Conservation (phyloP, 176 grass and related monocot species). For the Melocanna baccifera region DNA sequence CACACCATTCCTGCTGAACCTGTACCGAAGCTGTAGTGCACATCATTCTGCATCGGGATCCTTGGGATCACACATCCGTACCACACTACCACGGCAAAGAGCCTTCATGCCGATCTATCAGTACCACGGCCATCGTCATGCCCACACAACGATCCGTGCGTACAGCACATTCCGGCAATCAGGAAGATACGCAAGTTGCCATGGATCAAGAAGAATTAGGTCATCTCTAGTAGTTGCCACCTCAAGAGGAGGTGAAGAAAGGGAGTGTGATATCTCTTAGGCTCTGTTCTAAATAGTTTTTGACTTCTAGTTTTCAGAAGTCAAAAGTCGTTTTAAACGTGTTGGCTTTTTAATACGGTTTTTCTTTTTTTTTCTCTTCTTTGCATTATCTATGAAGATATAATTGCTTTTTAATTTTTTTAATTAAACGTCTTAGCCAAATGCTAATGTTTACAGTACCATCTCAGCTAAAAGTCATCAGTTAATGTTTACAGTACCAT, state of each 20-base stretch:
- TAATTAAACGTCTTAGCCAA: no score
- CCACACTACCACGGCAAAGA: neutral
- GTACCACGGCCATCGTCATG: neutral
- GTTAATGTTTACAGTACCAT: no score
- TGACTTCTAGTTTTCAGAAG: no score
- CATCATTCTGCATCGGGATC: slow-evolving; percentile 11
- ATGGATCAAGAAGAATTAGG: neutral
- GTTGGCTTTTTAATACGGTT: no score
- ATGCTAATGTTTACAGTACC: no score
- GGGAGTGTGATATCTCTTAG: no score
- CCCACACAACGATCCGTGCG: neutral
- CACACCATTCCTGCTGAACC: neutral
- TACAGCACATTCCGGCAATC: slow-evolving; percentile 10
- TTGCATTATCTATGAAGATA: fast-evolving
- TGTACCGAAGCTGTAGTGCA: neutral
- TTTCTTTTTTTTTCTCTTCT: no score
- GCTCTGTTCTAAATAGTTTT: no score
- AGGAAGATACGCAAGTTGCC: slow-evolving; percentile 11
- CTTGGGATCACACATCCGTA: slow-evolving; percentile 11
- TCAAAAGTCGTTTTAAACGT: no score
- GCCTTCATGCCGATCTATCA: neutral
- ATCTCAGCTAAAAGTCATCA: no score
- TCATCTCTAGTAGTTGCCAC: neutral
- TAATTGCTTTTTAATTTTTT: no score
- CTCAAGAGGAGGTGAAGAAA: no score